phyloP scores from a whole-genome alignment of 805 yeast species.

The Myxozyma mucilagina region DNA sequence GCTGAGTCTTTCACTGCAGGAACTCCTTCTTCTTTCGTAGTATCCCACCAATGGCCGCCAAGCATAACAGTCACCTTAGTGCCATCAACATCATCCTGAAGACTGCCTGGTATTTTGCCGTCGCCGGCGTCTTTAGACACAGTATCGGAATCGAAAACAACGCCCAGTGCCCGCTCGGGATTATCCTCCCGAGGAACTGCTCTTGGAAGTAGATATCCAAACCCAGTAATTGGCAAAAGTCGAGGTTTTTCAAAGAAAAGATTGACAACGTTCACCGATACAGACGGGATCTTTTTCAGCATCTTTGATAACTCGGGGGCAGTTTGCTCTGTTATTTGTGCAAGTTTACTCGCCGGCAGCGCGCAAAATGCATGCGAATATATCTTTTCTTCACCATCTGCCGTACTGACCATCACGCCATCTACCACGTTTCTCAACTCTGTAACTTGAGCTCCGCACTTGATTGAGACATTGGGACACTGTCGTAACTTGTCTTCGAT shows the following conservation, averaged over 20 bases:
- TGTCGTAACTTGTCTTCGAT: not conserved
- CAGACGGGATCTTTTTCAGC: constrained; percentile 47
- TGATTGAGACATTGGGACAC: constrained; percentile 1
- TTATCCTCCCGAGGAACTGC: constrained; percentile 45
- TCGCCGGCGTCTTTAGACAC: constrained; percentile 18
- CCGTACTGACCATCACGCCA: constrained; percentile 15
- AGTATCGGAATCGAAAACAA: constrained; percentile 82
- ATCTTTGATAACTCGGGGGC: constrained; percentile 2
- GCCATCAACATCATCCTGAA: constrained; percentile 42
- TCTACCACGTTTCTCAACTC: constrained; percentile 12
- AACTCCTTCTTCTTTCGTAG: constrained; percentile 31
- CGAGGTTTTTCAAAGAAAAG: constrained; percentile 54
- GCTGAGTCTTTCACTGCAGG: constrained; percentile 33
- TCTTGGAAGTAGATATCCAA: constrained; percentile 85
- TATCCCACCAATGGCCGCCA: constrained; percentile 69
- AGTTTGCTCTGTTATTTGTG: constrained; percentile 2
- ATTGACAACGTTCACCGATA: constrained; percentile 67
- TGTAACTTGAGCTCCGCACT: constrained; percentile 2
- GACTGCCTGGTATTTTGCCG: constrained; percentile 12
- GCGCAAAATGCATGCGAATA: constrained; percentile 39
- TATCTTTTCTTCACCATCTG: constrained; percentile 1
- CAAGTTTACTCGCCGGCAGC: constrained; percentile 22
- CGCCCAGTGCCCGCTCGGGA: constrained; percentile 68
- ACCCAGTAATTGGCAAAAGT: constrained; percentile 59
- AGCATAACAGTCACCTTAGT: constrained; percentile 85